Percentiles rank a stretch among this genome's conserved stretches.
Conservation (phyloP, 176 grass and related monocot genomes). For the Paspalum vaginatum region DNA sequence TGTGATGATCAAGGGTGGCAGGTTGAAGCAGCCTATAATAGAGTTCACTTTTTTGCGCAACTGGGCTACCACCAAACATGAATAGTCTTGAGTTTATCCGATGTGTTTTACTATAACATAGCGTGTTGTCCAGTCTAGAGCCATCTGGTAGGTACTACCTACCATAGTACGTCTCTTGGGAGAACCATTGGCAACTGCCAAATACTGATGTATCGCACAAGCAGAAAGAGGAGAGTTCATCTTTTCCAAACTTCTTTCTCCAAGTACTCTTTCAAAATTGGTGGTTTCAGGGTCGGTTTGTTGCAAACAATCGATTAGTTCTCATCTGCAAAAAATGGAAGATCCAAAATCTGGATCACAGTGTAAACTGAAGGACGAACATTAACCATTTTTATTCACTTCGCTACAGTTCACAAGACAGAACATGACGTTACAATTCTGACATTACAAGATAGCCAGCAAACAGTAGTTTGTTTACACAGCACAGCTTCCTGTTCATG, state of each 20-base stretch:
- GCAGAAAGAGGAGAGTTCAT: neutral
- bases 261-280: neutral
- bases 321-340: neutral
- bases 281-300: neutral
- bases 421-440: constrained; percentile 13
- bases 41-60: neutral
- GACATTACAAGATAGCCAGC: neutral
- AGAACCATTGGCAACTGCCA: neutral
- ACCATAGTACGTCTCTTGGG: neutral
- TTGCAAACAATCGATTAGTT: neutral
- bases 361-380: neutral
- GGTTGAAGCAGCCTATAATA: neutral
- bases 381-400: constrained; percentile 41
- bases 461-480: constrained; percentile 33
- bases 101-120: neutral
- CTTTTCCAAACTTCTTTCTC: neutral
- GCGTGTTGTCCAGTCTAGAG: neutral
- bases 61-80: constrained; percentile 11
- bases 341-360: neutral
- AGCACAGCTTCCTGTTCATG: neutral
- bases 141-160: neutral
- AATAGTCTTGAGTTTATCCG: neutral
- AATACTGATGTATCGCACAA: neutral
- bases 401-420: constrained; percentile 31
- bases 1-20: neutral